Evolutionary conservation across 2,329 filamentous ascomycete genomes (phyloP).

Genomic region (Ampelomyces quisqualis): DNA sequence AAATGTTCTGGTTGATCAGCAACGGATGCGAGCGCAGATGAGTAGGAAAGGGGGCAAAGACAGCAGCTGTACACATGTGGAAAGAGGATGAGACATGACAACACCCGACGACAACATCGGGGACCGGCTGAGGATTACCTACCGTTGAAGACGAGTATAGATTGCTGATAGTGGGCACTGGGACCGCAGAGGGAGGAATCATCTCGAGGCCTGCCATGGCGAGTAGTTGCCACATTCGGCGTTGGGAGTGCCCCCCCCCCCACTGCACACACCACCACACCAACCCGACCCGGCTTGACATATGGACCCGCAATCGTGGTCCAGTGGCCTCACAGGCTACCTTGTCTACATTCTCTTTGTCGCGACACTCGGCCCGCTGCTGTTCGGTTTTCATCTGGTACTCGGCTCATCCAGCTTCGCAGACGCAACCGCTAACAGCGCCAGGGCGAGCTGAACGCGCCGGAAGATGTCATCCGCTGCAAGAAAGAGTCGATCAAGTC

Average conservation of each 20-base stretch:
- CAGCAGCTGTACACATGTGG: neutral
- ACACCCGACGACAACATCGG: neutral
- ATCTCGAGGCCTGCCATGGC: constrained; percentile 1
- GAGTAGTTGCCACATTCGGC: constrained; percentile 5
- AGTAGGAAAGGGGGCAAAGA: neutral
- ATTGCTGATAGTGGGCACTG: constrained; percentile 28
- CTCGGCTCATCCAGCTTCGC: constrained; percentile 1
- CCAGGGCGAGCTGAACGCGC: constrained; percentile 91
- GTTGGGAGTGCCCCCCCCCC: neutral
- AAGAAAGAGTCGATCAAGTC: constrained; percentile 58
- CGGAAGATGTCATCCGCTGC: constrained; percentile 91
- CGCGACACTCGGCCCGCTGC: constrained; percentile 81
- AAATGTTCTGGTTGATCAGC: neutral
- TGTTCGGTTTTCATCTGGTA: constrained; percentile 94
- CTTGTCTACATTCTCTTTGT: constrained; percentile 74
- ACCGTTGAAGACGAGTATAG: constrained; percentile 48
- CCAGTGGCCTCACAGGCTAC: constrained; percentile 66
- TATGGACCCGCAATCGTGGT: constrained; percentile 44
- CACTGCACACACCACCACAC: neutral
- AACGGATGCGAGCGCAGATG: constrained; percentile 1
- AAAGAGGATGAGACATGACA: constrained; percentile 5
- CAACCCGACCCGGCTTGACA: neutral
- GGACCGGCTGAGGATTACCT: constrained; percentile 14
- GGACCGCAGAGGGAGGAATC: constrained; percentile 2
- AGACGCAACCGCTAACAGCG: constrained; percentile 19